A percentile compares a stretch with the other conserved stretches of the same genome.
phyloP scores from a whole-genome alignment of 2,329 filamentous ascomycete genomes.

The Botrytis paeoniae region DNA sequence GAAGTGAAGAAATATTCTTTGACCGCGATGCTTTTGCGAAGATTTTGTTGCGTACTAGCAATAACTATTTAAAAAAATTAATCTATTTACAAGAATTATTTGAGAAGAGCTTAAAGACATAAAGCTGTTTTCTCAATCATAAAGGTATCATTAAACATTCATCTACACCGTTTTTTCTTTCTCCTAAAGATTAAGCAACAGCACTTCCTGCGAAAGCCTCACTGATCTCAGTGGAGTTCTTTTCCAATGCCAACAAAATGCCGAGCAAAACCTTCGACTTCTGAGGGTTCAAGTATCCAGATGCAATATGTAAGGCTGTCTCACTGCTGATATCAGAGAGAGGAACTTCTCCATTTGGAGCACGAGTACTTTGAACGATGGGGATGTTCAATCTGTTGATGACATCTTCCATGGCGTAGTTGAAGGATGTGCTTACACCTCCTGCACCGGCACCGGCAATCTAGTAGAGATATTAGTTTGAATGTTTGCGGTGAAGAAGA shows the following conservation, averaged over 20 bases:
- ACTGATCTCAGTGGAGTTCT: conserved; percentile 28
- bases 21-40: neutral
- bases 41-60: too few relatives aligned
- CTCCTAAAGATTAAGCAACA: neutral
- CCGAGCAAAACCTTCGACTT: conserved; percentile 52
- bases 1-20: neutral
- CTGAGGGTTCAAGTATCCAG: conserved; percentile 54
- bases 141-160: neutral
- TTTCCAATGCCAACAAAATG: conserved; percentile 27
- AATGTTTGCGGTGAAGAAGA: neutral
- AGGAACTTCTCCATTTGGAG: conserved; percentile 44
- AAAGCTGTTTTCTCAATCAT: neutral
- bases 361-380: conserved; percentile 51
- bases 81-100: neutral
- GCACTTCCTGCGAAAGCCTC: conserved; percentile 22
- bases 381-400: conserved; percentile 47
- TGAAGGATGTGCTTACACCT: conserved; percentile 44
- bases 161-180: neutral
- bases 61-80: neutral
- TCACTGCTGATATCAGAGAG: conserved; percentile 18
- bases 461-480: neutral
- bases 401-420: conserved; percentile 43
- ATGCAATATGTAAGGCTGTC: conserved; percentile 41
- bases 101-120: neutral
- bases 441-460: conserved; percentile 55